Evolutionary conservation across 768 basidiomycete species (phyloP).

Genomic region (Podaxis sp.): DNA sequence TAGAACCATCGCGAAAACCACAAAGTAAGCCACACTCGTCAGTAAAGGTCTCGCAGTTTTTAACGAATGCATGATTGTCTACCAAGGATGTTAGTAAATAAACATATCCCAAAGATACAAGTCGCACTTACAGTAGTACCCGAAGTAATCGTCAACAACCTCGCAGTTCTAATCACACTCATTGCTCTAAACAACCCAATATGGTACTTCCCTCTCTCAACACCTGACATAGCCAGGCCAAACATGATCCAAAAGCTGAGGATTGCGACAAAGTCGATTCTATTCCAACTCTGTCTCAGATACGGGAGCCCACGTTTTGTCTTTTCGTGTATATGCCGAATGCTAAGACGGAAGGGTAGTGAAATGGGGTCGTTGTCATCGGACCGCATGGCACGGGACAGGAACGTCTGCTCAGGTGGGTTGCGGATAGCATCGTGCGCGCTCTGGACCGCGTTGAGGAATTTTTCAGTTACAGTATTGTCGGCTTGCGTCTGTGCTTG

Average conservation of each 20-base stretch:
- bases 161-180: slow-evolving; percentile 78
- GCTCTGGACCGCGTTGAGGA: slow-evolving; percentile 29
- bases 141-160: slow-evolving; percentile 82
- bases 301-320: slow-evolving; percentile 78
- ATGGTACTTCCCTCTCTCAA: slow-evolving; percentile 68
- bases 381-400: slow-evolving; percentile 46
- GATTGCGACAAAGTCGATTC: slow-evolving; percentile 87
- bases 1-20: slow-evolving; percentile 82
- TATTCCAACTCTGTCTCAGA: slow-evolving; percentile 88
- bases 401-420: slow-evolving; percentile 45
- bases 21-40: slow-evolving; percentile 86
- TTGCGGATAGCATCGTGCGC: slow-evolving; percentile 41
- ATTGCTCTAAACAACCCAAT: slow-evolving; percentile 88
- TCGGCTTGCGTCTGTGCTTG: slow-evolving; percentile 18
- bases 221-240: slow-evolving; percentile 59
- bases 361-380: slow-evolving; percentile 44
- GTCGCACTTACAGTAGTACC: slow-evolving; percentile 77
- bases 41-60: slow-evolving; percentile 91
- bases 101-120: neutral
- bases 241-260: slow-evolving; percentile 87
- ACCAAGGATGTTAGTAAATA: slow-evolving; percentile 5
- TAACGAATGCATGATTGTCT: slow-evolving; percentile 87
- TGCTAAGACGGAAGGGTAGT: slow-evolving; percentile 61
- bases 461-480: slow-evolving; percentile 26
- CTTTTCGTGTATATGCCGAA: slow-evolving; percentile 53